Evolutionary conservation across 2,329 filamentous ascomycete genomes (phyloP).

Genomic region (Apiospora marii): DNA sequence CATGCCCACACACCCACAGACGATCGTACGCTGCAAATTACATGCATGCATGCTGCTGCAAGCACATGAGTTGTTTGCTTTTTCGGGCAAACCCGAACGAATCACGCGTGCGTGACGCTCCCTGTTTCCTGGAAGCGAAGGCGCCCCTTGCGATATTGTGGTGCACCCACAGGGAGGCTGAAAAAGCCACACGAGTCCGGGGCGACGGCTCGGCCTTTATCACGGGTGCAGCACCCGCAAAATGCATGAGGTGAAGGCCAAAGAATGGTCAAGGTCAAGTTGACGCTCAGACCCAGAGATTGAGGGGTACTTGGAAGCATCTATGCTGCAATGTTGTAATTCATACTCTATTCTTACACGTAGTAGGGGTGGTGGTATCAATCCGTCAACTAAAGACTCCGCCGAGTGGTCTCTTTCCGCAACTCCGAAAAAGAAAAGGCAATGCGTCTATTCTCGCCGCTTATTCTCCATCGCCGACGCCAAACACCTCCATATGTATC

Average conservation of each 20-base stretch:
- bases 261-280: background rate
- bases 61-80: background rate
- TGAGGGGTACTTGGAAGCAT: background rate
- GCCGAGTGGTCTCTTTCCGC: background rate
- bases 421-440: background rate
- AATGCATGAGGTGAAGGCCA: background rate
- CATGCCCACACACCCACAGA: background rate
- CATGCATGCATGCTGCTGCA: background rate
- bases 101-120: background rate
- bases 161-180: background rate
- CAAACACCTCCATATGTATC: constrained; percentile 74
- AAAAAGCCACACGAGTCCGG: background rate
- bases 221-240: background rate
- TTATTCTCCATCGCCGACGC: constrained; percentile 56
- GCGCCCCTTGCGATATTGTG: background rate
- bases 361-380: constrained; percentile 13
- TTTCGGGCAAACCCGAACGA: background rate
- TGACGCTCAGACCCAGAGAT: background rate
- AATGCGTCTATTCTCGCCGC: background rate
- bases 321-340: background rate
- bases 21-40: background rate
- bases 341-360: background rate
- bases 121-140: background rate
- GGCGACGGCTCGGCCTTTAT: background rate
- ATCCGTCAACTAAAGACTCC: background rate